Evolutionary conservation across 202 grass and related monocot genomes (phyloP), one percentile per base, ranked within the genome.

Genomic region (Sporobolus alterniflorus): DNA sequence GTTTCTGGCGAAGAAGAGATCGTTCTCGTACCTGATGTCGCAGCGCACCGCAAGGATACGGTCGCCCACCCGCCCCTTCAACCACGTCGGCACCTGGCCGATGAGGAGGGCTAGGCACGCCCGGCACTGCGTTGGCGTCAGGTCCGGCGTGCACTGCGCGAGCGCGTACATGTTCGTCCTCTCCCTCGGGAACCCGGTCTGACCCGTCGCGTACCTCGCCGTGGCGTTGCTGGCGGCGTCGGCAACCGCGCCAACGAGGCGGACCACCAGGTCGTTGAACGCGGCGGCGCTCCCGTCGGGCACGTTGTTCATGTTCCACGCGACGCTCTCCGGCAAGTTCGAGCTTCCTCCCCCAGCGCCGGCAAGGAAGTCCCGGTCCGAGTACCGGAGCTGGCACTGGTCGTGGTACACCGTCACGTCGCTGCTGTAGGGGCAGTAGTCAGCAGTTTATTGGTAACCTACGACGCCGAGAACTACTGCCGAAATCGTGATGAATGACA

Each of bases 21-120:
- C 68, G 34, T 82, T 62, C 87, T 92, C 89, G 85, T 90, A 95
- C 87, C 93, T 89, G 17, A 90, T 47, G 69, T 80, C 69, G 75
- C 93, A 95, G 21, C 93, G 68, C 52, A 88, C 84, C 21, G 90
- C 93, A 12, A 90, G 47, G 28, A 95, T 76, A 76, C 87, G 90
- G 10, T 85, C 93, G 20, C 90, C 87, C 16, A 84, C 1, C 26
- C 59, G 46, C 40, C 87, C 87, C 1, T 52, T 49, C 63, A 92
- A 81, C 69, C 56, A 88, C 5, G 1, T 13, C 0, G 81, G 67
- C 67, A 92, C 83, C 84, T 88, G 29, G 13, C 0, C 7, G 73
- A 85, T 86, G 84, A 92, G 39, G 20, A 30, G 80, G 73, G 71
- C 25, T 16, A 95, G 57, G 57, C 57, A 62, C 13, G 5, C 5